Base-by-base conservation (phyloP, 208 protist genomes). In the Naegleria lovaniensis region DNA sequence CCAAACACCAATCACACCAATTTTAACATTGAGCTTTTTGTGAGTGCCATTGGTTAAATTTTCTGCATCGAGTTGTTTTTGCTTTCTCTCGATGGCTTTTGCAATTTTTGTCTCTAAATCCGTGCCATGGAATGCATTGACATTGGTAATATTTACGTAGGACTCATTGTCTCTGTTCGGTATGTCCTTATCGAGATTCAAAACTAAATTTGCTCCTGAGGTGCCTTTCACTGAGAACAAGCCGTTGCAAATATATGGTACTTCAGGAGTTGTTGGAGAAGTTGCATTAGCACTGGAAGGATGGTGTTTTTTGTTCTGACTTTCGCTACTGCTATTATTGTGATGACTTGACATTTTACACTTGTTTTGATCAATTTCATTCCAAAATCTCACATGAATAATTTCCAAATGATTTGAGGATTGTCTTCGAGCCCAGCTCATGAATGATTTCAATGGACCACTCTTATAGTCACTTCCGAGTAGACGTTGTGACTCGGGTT, bases 1-100 rank as follows among this genome's bases (percentile, higher is more conserved):
- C 33, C 40, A 51, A 22, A 87, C 16, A 29, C 83, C 83, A 87
- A 87, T 87, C 6, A 48, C 83, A 36, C 29, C 33, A 51, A 87
- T 87, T 51, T 87, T 87, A 67, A 67, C 55, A 67, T 67, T 67
- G 55, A 67, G 55, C 13, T 67, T 67, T 67, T 67, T 67, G 11
- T 67, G 2, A 19, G 55, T 67, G 1, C 55, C 55, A 67, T 67
- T 67, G 11, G 55, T 67, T 67, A 19, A 67, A 67, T 67, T 67
- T 67, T 67, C 55, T 51, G 11, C 16, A 9, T 87, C 40, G 83
- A 33, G 15, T 40, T 51, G 22, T 40, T 87, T 38, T 29, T 51
- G 16, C 43, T 87, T 84, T 41, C 33, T 7, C 5, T 33, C 11
- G 33, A 84, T 84, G 11, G 38, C 38, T 5, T 84, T 40, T 15